Base-by-base conservation (phyloP, 2,329 filamentous ascomycete species). In the Botrytis porri region DNA sequence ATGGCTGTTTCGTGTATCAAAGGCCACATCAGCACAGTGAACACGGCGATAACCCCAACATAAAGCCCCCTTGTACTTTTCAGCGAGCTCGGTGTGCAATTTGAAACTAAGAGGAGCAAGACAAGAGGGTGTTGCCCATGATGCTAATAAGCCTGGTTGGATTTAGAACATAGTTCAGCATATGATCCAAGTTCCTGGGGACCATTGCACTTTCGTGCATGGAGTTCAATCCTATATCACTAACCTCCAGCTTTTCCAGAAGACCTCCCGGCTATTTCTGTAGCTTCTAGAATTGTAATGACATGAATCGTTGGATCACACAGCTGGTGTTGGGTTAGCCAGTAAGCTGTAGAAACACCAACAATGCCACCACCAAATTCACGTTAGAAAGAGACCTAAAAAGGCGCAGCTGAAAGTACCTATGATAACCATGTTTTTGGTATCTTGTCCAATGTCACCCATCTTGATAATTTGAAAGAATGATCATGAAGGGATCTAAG, bases 341-440 rank as follows among this genome's bases (percentile, higher is more conserved):
- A 98, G 83, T 98, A 98, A 76, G 95, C 94, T 12, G 93, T 94
- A 62, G 93, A 95, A 81, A 90, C 92, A 80, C 95, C 95, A 79
- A 98, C 97, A 76, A 98, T 94, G 77, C 95, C 95, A 78, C 94
- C 95, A 76, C 95, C 76, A 76, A 70, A 48, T 48, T 29, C 32
- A 48, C 14, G 25, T 70, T 22, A 71, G 32, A 32, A 35, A 63
- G 32, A 18, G 14, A 39, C 14, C 16, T 16, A 0, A 29, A 14
- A 8, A 51, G 43, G 43, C 54, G 18, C n/a, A 62, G 25, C 25
- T 29, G 43, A 9, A 32, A n/a, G 35, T 65, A 71, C 69, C 69
- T 64, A 71, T 71, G 16, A 57, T 32, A 25, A 57, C 35, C 57
- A 71, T 63, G 10, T 41, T 20, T n/a, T 64, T 71, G 3, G 22